Conservation (phyloP, 2,329 filamentous ascomycete species). For the Fusarium sp. region DNA sequence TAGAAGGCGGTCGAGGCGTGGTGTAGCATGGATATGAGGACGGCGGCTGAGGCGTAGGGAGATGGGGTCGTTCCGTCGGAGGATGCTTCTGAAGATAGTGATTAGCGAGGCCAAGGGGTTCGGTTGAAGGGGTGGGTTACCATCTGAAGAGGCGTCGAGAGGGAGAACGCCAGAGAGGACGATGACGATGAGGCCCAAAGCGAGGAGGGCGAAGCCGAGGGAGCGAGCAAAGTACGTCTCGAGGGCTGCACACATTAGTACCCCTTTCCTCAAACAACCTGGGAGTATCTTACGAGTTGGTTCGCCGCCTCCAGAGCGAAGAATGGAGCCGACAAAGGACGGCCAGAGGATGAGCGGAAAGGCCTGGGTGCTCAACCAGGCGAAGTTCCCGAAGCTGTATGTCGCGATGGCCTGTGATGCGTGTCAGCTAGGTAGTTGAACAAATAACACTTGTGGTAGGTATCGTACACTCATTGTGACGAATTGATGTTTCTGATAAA, state of each 20-base stretch:
- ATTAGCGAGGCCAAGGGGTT: neutral
- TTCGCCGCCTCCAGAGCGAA: slow-evolving; percentile 49
- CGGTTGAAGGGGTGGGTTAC: slow-evolving; percentile 42
- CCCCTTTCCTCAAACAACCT: neutral
- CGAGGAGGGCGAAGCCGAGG: slow-evolving; percentile 75
- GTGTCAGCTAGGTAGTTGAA: slow-evolving; percentile 3
- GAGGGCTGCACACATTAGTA: slow-evolving; percentile 52
- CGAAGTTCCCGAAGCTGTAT: slow-evolving; percentile 64
- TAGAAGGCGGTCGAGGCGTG: slow-evolving; percentile 73
- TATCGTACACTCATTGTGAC: slow-evolving; percentile 36
- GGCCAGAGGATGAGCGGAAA: slow-evolving; percentile 61
- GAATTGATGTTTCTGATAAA: neutral
- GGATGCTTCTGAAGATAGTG: slow-evolving; percentile 12
- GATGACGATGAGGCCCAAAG: slow-evolving; percentile 72
- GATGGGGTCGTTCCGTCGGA: slow-evolving; percentile 58
- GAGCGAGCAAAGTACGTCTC: slow-evolving; percentile 81
- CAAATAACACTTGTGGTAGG: neutral
- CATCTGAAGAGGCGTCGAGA: slow-evolving; percentile 62
- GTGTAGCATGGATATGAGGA: slow-evolving; percentile 75
- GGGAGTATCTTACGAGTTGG: slow-evolving; percentile 45
- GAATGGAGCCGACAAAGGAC: slow-evolving; percentile 58
- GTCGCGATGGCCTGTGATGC: slow-evolving; percentile 58
- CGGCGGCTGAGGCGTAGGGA: slow-evolving; percentile 73
- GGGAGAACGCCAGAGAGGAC: slow-evolving; percentile 79
- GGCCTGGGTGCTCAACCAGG: slow-evolving; percentile 63